phyloP scores from a whole-genome alignment of 345 rosid species.

The Nephelium lappaceum region DNA sequence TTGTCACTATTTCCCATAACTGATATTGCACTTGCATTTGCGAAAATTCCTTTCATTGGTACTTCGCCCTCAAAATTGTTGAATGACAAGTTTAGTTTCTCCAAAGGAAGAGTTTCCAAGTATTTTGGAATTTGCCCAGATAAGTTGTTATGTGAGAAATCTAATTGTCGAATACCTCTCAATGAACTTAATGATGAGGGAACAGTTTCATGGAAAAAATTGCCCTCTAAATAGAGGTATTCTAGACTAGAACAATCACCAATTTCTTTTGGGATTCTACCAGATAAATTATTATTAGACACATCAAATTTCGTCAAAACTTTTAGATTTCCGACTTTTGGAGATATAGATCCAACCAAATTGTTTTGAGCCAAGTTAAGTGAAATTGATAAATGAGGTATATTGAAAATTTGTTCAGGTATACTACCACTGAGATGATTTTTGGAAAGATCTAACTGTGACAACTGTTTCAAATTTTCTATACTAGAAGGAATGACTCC shows the following conservation, averaged over 20 bases:
- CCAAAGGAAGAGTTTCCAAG: slow-evolving; percentile 1
- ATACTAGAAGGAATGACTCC: slow-evolving; percentile 30
- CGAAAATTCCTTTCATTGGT: slow-evolving; percentile 14
- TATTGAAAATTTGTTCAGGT: slow-evolving; percentile 8
- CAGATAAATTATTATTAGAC: slow-evolving; percentile 18
- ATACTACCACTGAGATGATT: slow-evolving; percentile 23
- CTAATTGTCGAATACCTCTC: background rate
- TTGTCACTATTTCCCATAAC: background rate
- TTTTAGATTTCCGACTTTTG: slow-evolving; percentile 7
- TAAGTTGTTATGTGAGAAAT: slow-evolving; percentile 21
- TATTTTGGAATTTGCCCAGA: slow-evolving; percentile 23
- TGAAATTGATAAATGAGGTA: background rate
- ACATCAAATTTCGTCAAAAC: slow-evolving; percentile 5
- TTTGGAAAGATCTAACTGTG: background rate
- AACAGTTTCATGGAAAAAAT: slow-evolving; percentile 13
- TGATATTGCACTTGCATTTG: slow-evolving; percentile 13
- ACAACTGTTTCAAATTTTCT: slow-evolving; percentile 9
- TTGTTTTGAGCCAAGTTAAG: slow-evolving; percentile 11
- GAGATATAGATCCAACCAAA: slow-evolving; percentile 8
- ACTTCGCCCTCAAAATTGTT: slow-evolving; percentile 28
- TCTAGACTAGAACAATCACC: slow-evolving; percentile 15
- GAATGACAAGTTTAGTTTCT: slow-evolving; percentile 22
- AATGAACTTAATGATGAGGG: slow-evolving; percentile 20
- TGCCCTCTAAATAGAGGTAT: background rate
- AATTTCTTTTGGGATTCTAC: slow-evolving; percentile 14